Evolutionary conservation across 2,329 filamentous ascomycete genomes (phyloP), one percentile per base, ranked within the genome.

Genomic region (Endoconidiophora laricicola): DNA sequence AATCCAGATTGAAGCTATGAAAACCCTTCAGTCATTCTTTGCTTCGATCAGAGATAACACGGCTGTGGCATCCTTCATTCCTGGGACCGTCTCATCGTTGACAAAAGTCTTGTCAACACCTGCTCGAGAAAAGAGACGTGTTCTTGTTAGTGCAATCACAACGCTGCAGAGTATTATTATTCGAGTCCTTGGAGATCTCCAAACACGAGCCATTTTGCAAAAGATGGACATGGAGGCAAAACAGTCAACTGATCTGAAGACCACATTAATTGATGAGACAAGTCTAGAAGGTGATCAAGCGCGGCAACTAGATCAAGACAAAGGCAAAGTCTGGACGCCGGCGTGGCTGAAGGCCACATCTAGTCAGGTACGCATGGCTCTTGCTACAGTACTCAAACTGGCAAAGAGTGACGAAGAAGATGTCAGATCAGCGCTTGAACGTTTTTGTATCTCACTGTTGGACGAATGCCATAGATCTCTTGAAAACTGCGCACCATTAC

Each of bases 41-140:
- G 59, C 62, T 5, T 75, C 78, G 20, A 71, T 94, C 41, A 78
- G 73, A 48, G 82, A 91, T 58, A 74, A 74, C 44, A 74, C 83
- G n/a, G 78, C 84, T 2, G 68, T 94, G 50, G 85, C 86, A 7
- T 88, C 77, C 54, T 91, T 98, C 59, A 70, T 96, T 40, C 91
- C 93, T 0, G 86, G 88, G 7, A 86, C 86, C 0, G 76, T 94
- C 0, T 96, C 91, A 2, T 78, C 79, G 1, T 67, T 98, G 22
- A 80, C 83, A 2, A 88, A 82, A 58, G 68, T 86, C 0, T 66
- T 94, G 46, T 81, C 83, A 3, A 78, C 78, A 0, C 83, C 80
- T 0, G 76, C 74, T 39, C 71, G 73, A 9, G 66, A 69, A 42
- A 77, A 73, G 57, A 63, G 62, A 1, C 62, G 72, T 39, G 73